Evolutionary conservation across 208 protist species (phyloP).

Genomic region (Novymonas esmeraldas): DNA sequence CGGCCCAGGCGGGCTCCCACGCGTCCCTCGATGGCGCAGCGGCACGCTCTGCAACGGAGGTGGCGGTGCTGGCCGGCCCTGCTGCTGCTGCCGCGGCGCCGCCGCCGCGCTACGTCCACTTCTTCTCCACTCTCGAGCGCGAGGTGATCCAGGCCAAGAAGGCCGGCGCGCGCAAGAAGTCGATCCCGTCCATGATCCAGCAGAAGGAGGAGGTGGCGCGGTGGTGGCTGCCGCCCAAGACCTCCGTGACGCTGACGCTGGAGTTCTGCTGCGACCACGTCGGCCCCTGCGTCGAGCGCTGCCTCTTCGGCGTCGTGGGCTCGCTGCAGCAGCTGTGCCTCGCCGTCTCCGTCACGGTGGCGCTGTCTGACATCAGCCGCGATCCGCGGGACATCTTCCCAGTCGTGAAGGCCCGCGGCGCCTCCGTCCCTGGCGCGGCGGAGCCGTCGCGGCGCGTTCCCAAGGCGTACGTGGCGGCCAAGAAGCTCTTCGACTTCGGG

Average conservation of each 20-base stretch:
- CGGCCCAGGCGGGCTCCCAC: too few species aligned
- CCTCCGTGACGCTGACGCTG: slow-evolving; percentile 65
- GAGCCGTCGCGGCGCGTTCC: slow-evolving; percentile 21
- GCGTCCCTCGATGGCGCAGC: background rate
- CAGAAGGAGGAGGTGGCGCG: slow-evolving; percentile 74
- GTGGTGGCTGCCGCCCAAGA: slow-evolving; percentile 81
- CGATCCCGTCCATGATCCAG: slow-evolving; percentile 21
- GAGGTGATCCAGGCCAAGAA: slow-evolving; percentile 61
- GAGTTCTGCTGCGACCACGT: slow-evolving; percentile 81
- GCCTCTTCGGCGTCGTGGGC: slow-evolving; percentile 87
- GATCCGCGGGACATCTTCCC: slow-evolving; percentile 90
- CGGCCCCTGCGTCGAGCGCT: slow-evolving; percentile 33
- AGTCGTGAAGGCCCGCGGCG: slow-evolving; percentile 36
- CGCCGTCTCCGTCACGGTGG: slow-evolving; percentile 43
- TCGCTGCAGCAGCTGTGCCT: slow-evolving; percentile 67
- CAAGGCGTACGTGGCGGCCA: slow-evolving; percentile 71
- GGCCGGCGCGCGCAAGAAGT: slow-evolving; percentile 28
- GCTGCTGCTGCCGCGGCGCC: background rate
- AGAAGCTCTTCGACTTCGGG: slow-evolving; percentile 94
- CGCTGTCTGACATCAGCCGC: slow-evolving; percentile 86
- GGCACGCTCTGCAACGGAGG: background rate
- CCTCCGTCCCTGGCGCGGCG: background rate
- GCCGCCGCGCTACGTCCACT: slow-evolving; percentile 52
- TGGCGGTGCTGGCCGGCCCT: background rate
- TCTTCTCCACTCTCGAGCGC: slow-evolving; percentile 73